A percentile compares a stretch with the other conserved stretches of the same genome.
Evolutionary conservation across 2,329 filamentous ascomycete species (phyloP).

Genomic region (Chaetomium globosum): DNA sequence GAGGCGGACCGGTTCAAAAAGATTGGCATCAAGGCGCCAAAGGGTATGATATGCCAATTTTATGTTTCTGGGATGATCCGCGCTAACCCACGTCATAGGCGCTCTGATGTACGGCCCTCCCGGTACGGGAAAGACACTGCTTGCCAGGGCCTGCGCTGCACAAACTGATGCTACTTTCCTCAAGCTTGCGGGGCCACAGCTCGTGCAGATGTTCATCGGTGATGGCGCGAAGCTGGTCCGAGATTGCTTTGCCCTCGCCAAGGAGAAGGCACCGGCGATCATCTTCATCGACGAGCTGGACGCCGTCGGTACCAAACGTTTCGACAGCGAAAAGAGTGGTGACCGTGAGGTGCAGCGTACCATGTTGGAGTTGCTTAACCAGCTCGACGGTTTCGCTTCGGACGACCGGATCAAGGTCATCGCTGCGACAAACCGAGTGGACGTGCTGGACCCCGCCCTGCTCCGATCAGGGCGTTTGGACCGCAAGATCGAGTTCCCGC

Average conservation of each 20-base stretch:
- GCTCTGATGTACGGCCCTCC: conserved; percentile 97
- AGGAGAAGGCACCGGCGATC: conserved; percentile 98
- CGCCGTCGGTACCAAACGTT: conserved; percentile 97
- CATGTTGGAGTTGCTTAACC: conserved; percentile 98
- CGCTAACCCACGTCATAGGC: conserved; percentile 55
- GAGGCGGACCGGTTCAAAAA: conserved; percentile 99
- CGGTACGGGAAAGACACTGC: conserved; percentile 85
- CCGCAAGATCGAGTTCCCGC: conserved; percentile 96
- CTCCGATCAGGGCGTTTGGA: conserved; percentile 90
- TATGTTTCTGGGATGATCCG: not conserved
- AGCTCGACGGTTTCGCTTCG: conserved; percentile 95
- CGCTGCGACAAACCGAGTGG: conserved; percentile 90
- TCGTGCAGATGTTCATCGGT: conserved; percentile 99
- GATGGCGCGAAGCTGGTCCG: conserved; percentile 97
- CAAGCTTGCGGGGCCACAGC: conserved; percentile 94
- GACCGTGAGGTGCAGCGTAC: conserved; percentile 97
- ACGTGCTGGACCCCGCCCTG: conserved; percentile 88
- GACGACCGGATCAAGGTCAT: conserved; percentile 97
- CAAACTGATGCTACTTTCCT: conserved; percentile 99
- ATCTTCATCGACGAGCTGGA: conserved; percentile 99
- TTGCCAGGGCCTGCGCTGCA: conserved; percentile 93
- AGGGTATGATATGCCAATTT: conserved; percentile 64
- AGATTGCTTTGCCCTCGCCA: conserved; percentile 95
- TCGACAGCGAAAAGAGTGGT: conserved; percentile 97
- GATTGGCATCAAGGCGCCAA: conserved; percentile 98